phyloP scores from a whole-genome alignment of 371 early-diverging fungal species.

The Mucor plumbeus region DNA sequence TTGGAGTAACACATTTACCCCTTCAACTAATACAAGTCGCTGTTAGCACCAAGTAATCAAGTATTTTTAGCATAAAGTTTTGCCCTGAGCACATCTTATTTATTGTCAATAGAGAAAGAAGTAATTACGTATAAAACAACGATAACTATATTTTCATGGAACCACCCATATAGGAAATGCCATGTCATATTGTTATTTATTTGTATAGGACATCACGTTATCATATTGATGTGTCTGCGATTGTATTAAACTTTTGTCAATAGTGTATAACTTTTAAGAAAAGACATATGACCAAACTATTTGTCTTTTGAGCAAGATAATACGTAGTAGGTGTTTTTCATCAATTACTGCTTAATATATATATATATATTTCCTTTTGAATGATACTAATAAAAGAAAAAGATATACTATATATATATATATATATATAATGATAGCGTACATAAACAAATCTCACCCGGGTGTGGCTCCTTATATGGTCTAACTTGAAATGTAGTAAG shows the following conservation, averaged over 20 bases:
- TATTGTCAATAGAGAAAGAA: background rate
- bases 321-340: too few relatives aligned
- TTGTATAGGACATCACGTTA: slow-evolving; percentile 1
- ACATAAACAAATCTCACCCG: slow-evolving; percentile 1
- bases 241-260: background rate
- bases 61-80: slow-evolving; percentile 11
- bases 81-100: slow-evolving; percentile 8
- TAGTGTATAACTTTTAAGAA: background rate
- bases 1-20: background rate
- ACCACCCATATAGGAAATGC: background rate
- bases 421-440: background rate
- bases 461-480: background rate
- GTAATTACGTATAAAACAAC: background rate
- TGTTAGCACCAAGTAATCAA: background rate
- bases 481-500: slow-evolving; percentile 6
- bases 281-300: too few relatives aligned
- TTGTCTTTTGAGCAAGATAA: too few relatives aligned
- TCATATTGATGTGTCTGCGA: background rate
- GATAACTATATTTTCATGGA: slow-evolving; percentile 5
- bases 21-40: background rate
- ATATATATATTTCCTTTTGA: too few relatives aligned
- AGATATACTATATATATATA: background rate
- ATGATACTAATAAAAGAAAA: too few relatives aligned
- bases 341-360: too few relatives aligned
- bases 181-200: slow-evolving; percentile 4